Evolutionary conservation across 208 protist genomes (phyloP).

Genomic region (Angomonas deanei): DNA sequence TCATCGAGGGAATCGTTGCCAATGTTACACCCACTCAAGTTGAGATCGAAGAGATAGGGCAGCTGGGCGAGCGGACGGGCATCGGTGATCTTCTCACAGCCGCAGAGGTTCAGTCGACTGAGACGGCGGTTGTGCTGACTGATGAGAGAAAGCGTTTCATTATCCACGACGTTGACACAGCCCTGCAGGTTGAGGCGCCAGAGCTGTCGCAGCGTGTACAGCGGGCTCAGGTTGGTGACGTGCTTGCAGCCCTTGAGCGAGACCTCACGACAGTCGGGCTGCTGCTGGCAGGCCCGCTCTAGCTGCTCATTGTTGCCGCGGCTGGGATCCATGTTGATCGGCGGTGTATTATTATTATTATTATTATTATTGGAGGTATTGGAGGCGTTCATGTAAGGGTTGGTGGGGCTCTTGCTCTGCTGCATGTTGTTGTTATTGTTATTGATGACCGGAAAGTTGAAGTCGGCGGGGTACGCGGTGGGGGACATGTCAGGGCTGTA

Average conservation of each 20-base stretch:
- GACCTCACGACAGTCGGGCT: conserved; percentile 46
- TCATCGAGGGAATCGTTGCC: conserved; percentile 37
- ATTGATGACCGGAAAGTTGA: not conserved
- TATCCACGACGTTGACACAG: conserved; percentile 47
- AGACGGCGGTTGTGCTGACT: conserved; percentile 43
- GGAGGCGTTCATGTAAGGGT: conserved; percentile 10
- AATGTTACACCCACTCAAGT: conserved; percentile 53
- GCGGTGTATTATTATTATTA: conserved; percentile 24
- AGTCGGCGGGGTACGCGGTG: not conserved
- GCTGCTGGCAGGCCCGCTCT: conserved; percentile 41
- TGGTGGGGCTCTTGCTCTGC: conserved; percentile 8
- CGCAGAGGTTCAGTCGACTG: conserved; percentile 67
- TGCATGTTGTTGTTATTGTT: not conserved
- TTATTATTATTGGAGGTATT: conserved; percentile 34
- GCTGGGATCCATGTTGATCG: conserved; percentile 40
- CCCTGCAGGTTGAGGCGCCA: conserved; percentile 71
- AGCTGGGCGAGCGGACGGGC: conserved; percentile 43
- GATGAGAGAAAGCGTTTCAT: conserved; percentile 51
- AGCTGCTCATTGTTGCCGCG: conserved; percentile 50
- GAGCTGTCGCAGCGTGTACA: conserved; percentile 43
- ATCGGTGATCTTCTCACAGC: conserved; percentile 56
- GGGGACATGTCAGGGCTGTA: not conserved
- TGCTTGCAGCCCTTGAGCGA: conserved; percentile 54
- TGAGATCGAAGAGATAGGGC: conserved; percentile 58
- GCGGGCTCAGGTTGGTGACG: conserved; percentile 45